Conservation (phyloP, 1,284 basidiomycete species). For the Sphagnurus paluster region DNA sequence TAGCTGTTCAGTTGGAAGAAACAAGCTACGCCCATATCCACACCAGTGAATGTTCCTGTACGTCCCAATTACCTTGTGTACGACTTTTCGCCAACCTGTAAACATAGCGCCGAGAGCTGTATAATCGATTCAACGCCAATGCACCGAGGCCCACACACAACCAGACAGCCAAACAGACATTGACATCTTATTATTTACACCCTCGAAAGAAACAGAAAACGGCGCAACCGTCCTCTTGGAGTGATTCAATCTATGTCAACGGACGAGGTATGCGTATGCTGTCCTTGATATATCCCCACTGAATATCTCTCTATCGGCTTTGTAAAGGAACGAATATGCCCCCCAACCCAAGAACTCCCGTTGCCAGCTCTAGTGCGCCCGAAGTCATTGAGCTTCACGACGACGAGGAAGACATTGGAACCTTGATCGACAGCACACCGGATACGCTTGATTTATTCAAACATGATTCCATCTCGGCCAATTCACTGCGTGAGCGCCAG, state of each 20-base stretch:
- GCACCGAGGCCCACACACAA: background rate
- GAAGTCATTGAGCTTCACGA: slow-evolving; percentile 10
- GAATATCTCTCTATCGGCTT: background rate
- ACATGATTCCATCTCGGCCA: background rate
- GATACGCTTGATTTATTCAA: slow-evolving; percentile 9
- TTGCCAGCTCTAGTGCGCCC: background rate
- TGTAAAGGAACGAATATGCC: slow-evolving; percentile 1
- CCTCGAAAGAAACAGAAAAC: slow-evolving; percentile 11
- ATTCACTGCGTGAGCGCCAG: slow-evolving; percentile 1
- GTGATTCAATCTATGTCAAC: background rate
- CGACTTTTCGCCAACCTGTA: too few relatives aligned
- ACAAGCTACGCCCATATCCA: slow-evolving; percentile 5
- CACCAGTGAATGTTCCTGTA: slow-evolving; percentile 9
- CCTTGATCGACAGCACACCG: slow-evolving; percentile 2
- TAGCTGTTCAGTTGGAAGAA: slow-evolving; percentile 8
- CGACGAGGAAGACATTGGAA: slow-evolving; percentile 13
- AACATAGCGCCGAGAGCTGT: too few relatives aligned
- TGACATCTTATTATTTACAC: background rate
- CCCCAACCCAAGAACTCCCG: background rate
- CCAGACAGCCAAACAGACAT: slow-evolving; percentile 4
- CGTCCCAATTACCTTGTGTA: background rate
- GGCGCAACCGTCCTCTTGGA: background rate
- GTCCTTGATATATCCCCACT: background rate
- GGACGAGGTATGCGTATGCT: slow-evolving; percentile 7
- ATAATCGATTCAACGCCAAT: too few relatives aligned